phyloP scores from a whole-genome alignment of 1,284 basidiomycete species.

The Moesziomyces sp. region DNA sequence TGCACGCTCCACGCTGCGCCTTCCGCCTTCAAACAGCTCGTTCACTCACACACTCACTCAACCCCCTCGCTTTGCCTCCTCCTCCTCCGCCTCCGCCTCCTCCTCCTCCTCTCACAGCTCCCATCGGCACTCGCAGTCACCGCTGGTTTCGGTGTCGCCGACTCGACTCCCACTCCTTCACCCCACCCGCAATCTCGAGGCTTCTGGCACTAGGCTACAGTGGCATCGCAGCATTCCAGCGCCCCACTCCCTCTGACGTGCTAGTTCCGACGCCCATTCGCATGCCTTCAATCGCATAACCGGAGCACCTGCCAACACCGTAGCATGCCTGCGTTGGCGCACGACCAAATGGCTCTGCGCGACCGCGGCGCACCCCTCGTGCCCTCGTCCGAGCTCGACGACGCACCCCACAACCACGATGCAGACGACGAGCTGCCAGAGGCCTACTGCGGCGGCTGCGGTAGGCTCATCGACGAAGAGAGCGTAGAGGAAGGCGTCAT shows the following conservation, averaged over 20 bases:
- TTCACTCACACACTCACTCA: background rate
- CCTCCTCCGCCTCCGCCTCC: background rate
- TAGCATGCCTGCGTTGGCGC: slow-evolving; percentile 33
- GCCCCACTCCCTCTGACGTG: background rate
- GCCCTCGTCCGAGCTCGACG: slow-evolving; percentile 11
- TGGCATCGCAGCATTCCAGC: background rate
- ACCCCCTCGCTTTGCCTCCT: background rate
- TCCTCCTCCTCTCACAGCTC: background rate
- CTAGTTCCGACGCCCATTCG: too few species aligned
- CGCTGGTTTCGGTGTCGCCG: slow-evolving; percentile 13
- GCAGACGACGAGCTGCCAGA: slow-evolving; percentile 51
- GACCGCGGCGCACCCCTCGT: slow-evolving; percentile 3
- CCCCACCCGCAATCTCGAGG: too few species aligned
- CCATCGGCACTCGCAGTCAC: slow-evolving; percentile 1
- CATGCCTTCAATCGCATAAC: background rate
- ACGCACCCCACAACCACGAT: slow-evolving; percentile 15
- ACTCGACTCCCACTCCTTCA: background rate
- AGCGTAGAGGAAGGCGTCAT: slow-evolving; percentile 60
- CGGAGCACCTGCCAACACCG: background rate
- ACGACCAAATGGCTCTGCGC: slow-evolving; percentile 11
- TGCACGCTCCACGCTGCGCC: background rate
- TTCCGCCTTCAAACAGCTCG: background rate
- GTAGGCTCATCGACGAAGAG: slow-evolving; percentile 55
- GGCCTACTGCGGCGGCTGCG: slow-evolving; percentile 60
- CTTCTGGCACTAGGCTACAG: background rate